These are phyloP conservation scores for Trifolium pratense DNA, from an alignment of 306 rosid genomes.

Conservation along the genomic window DNA sequence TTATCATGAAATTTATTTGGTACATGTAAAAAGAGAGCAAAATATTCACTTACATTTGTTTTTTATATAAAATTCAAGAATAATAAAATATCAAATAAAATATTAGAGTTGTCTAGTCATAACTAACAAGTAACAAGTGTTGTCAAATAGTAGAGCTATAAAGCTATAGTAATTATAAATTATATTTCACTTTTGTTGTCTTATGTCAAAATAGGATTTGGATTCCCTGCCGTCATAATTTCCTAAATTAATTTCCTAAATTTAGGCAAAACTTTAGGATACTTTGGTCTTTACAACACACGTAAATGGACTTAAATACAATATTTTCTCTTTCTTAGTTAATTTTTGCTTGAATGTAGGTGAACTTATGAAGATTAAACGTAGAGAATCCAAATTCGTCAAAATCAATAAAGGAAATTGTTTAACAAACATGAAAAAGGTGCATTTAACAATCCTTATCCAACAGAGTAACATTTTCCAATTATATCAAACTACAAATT, in stretches of 20 bases:
- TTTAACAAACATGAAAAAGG: not conserved
- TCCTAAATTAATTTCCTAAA: too few relatives aligned
- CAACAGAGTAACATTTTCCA: not conserved
- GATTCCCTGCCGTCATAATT: too few relatives aligned
- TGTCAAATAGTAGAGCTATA: not conserved
- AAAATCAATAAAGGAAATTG: not conserved
- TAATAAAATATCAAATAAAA: not conserved
- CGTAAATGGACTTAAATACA: too few relatives aligned
- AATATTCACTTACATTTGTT: slow-evolving; percentile 2
- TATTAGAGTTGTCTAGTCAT: not conserved
- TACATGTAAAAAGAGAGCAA: slow-evolving; percentile 4
- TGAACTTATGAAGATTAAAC: too few relatives aligned
- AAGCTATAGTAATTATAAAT: not conserved
- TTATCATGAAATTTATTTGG: slow-evolving; percentile 3
- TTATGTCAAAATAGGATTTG: not conserved
- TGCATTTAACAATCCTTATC: not conserved
- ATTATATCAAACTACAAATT: not conserved
- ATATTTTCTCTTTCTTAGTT: too few relatives aligned
- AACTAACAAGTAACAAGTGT: not conserved
- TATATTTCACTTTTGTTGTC: not conserved
- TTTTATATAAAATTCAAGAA: not conserved
- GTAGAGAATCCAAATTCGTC: too few relatives aligned
- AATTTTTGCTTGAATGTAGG: too few relatives aligned
- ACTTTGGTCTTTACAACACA: too few relatives aligned
- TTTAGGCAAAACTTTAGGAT: too few relatives aligned